Conservation (phyloP, 805 yeast species). For the Saturnispora ahearnii region DNA sequence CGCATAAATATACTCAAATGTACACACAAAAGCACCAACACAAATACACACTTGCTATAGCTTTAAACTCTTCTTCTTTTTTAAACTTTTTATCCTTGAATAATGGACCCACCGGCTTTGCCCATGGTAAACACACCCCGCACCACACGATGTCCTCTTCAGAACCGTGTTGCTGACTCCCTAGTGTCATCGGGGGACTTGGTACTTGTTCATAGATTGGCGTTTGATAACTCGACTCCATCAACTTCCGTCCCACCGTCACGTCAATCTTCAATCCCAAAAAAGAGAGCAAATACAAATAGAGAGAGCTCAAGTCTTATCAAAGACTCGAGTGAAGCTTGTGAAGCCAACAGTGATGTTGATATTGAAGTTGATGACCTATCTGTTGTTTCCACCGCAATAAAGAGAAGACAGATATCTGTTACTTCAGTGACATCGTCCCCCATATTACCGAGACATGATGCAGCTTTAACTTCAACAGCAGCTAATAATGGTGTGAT, state of each 20-base stretch:
- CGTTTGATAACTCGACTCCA: not conserved
- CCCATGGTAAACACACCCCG: not conserved
- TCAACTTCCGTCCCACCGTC: not conserved
- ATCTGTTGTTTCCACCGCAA: not conserved
- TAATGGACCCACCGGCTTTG: slow-evolving; percentile 1
- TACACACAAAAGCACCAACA: not conserved
- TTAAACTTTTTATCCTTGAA: not conserved
- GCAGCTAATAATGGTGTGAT: not conserved
- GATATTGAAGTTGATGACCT: not conserved
- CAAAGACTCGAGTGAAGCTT: too few relatives aligned
- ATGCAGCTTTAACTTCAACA: not conserved
- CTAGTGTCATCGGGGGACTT: not conserved
- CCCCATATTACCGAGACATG: not conserved
- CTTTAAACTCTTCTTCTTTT: not conserved
- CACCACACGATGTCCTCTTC: not conserved
- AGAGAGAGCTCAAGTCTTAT: not conserved
- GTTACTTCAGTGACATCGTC: not conserved
- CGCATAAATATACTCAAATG: not conserved
- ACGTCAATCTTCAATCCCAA: not conserved
- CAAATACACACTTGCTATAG: not conserved
- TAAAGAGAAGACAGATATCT: not conserved
- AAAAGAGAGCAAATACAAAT: not conserved
- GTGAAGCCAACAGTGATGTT: not conserved
- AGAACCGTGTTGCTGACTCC: not conserved
- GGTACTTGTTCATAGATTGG: not conserved